Evolutionary conservation across 1,284 basidiomycete genomes (phyloP).

Genomic region (Taiwanofungus camphoratus): DNA sequence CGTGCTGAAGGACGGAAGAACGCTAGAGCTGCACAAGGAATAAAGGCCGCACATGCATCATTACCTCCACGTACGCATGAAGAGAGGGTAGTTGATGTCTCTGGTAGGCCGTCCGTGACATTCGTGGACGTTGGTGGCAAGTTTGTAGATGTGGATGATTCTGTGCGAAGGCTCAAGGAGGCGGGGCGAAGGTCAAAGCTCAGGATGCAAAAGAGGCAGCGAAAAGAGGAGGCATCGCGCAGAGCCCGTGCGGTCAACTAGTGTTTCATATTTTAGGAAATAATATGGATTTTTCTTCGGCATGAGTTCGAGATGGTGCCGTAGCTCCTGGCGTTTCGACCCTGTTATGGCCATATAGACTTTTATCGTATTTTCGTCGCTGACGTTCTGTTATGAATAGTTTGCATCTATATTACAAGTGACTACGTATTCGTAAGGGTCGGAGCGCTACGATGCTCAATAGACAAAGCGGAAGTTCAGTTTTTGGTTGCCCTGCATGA

Average conservation of each 20-base stretch:
- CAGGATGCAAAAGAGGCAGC: slow-evolving; percentile 19
- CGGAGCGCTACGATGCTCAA: too few species aligned
- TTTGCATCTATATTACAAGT: too few species aligned
- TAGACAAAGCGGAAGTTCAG: slow-evolving; percentile 59
- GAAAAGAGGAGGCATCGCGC: neutral
- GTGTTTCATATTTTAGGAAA: neutral
- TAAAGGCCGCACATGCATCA: slow-evolving; percentile 21
- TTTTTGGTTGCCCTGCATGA: slow-evolving; percentile 39
- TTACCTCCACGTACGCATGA: slow-evolving; percentile 3
- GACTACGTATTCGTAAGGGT: too few species aligned
- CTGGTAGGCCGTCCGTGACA: slow-evolving; percentile 46
- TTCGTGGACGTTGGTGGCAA: slow-evolving; percentile 68
- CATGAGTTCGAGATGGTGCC: too few species aligned
- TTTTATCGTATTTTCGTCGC: too few species aligned
- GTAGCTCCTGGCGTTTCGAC: too few species aligned
- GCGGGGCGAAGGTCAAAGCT: slow-evolving; percentile 38
- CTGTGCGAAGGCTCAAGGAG: slow-evolving; percentile 40
- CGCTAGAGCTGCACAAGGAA: slow-evolving; percentile 30
- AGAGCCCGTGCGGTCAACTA: neutral
- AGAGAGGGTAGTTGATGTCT: slow-evolving; percentile 21
- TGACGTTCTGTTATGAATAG: too few species aligned
- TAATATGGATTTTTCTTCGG: neutral
- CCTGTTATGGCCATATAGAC: too few species aligned
- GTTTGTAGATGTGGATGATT: slow-evolving; percentile 54
- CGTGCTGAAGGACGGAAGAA: slow-evolving; percentile 21